Evolutionary conservation across 1,284 basidiomycete genomes (phyloP).

Genomic region (Takashimella tepidaria): DNA sequence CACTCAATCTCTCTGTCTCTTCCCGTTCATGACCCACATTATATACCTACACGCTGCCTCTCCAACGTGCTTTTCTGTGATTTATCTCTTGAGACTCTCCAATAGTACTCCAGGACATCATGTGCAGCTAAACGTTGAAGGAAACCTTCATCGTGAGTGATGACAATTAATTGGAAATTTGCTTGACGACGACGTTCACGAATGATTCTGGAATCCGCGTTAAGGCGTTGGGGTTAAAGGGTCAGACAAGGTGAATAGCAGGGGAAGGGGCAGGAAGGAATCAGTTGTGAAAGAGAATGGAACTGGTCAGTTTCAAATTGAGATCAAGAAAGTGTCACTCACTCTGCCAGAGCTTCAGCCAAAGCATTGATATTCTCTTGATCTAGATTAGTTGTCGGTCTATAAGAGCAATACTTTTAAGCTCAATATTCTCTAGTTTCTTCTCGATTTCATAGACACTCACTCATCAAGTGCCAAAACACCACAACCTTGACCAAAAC

Average conservation of each 20-base stretch:
- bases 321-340: constrained; percentile 45
- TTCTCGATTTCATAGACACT: no score
- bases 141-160: constrained; percentile 81
- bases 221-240: neutral
- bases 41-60: constrained; percentile 34
- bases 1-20: no score
- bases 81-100: constrained; percentile 55
- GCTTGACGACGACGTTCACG: constrained; percentile 79
- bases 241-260: neutral
- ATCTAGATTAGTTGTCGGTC: constrained; percentile 93
- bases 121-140: constrained; percentile 62
- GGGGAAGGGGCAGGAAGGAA: neutral
- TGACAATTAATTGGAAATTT: constrained; percentile 97
- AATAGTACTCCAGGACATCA: constrained; percentile 87
- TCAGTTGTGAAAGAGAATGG: neutral
- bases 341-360: constrained; percentile 87
- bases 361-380: constrained; percentile 94
- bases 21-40: no score
- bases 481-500: constrained; percentile 94
- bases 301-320: no score
- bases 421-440: no score
- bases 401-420: no score
- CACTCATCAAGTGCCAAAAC: constrained; percentile 91
- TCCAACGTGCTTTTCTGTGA: constrained; percentile 49
- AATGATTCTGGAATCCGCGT: constrained; percentile 90